Conservation (phyloP, 805 yeast species). For the Kazachstania psychrophila region DNA sequence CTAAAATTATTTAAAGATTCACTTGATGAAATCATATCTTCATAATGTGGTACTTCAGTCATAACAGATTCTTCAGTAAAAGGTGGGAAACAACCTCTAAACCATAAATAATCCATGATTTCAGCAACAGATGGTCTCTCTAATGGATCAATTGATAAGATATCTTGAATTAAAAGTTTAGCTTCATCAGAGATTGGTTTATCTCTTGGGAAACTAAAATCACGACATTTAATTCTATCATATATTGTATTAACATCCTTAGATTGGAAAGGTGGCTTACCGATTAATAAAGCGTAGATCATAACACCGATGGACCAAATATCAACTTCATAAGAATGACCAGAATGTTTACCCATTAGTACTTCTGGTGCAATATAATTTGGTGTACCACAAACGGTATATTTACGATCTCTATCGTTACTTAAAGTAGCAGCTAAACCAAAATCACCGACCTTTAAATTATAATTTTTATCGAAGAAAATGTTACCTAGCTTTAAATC, state of each 20-base stretch:
- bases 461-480: slow-evolving; percentile 88
- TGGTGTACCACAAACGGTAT: slow-evolving; percentile 97
- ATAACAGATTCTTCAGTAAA: slow-evolving; percentile 38
- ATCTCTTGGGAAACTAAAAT: slow-evolving; percentile 68
- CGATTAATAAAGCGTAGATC: slow-evolving; percentile 84
- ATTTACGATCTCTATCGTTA: slow-evolving; percentile 61
- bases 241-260: slow-evolving; percentile 88
- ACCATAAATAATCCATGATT: slow-evolving; percentile 77
- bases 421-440: slow-evolving; percentile 95
- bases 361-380: slow-evolving; percentile 98
- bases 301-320: slow-evolving; percentile 97
- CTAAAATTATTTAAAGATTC: slow-evolving; percentile 63
- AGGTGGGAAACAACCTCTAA: slow-evolving; percentile 79
- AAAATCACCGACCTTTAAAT: slow-evolving; percentile 92
- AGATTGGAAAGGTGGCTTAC: slow-evolving; percentile 97
- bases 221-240: slow-evolving; percentile 79
- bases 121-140: slow-evolving; percentile 75
- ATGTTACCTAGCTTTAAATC: slow-evolving; percentile 94
- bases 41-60: slow-evolving; percentile 55
- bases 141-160: slow-evolving; percentile 69
- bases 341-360: slow-evolving; percentile 73
- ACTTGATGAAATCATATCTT: slow-evolving; percentile 42
- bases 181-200: slow-evolving; percentile 63
- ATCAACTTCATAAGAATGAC: slow-evolving; percentile 92
- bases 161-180: slow-evolving; percentile 55